Evolutionary conservation across 164 flowering plant genomes (phyloP).

Genomic region (Stephania yunnanensis): DNA sequence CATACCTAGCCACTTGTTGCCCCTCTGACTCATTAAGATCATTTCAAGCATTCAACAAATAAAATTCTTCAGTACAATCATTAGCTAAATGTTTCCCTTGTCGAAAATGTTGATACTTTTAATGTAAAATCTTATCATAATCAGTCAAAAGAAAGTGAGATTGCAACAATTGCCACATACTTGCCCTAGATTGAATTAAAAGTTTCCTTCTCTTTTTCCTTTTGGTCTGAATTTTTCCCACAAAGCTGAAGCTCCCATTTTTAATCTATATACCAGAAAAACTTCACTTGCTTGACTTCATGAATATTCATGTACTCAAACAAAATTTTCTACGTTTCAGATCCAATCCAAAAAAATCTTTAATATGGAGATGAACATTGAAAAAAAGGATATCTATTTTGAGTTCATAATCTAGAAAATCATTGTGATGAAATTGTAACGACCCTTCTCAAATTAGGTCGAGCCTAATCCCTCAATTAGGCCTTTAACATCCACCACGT

Average conservation of each 20-base stretch:
- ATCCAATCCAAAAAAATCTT: background rate
- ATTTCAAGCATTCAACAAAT: background rate
- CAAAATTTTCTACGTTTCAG: background rate
- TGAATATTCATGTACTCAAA: background rate
- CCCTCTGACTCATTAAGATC: background rate
- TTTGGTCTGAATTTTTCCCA: no score
- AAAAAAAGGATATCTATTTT: no score
- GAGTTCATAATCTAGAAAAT: no score
- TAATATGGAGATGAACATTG: no score
- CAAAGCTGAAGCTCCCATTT: no score
- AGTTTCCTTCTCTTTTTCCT: background rate
- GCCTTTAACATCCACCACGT: no score
- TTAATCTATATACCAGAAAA: background rate
- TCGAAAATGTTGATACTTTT: background rate
- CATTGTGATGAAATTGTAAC: no score
- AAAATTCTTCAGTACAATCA: background rate
- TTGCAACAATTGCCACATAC: background rate
- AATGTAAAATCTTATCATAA: background rate
- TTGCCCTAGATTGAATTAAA: background rate
- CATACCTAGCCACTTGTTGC: background rate
- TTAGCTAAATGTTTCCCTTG: background rate
- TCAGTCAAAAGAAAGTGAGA: background rate
- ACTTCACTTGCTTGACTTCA: background rate
- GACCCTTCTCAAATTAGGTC: no score
- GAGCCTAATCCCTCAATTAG: no score